Evolutionary conservation across 176 grass and related monocot species (phyloP).

Genomic region (Pharus latifolius): DNA sequence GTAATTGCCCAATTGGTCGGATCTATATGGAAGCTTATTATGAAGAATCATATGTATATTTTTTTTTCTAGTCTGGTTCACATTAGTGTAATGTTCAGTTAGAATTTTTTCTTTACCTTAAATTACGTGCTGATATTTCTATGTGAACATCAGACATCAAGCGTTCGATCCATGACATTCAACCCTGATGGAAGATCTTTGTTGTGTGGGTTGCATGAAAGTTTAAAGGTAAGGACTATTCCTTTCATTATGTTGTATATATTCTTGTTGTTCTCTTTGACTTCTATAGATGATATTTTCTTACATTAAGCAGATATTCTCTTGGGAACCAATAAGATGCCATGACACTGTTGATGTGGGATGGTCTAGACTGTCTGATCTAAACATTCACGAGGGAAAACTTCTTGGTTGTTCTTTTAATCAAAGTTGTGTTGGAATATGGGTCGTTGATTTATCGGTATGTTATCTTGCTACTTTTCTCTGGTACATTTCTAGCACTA

Average conservation of each 20-base stretch:
- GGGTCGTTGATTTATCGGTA: slow-evolving; percentile 95
- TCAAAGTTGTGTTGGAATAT: slow-evolving; percentile 99
- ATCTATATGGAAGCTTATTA: background rate
- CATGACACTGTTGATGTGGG: slow-evolving; percentile 93
- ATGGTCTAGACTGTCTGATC: slow-evolving; percentile 95
- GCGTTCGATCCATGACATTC: slow-evolving; percentile 95
- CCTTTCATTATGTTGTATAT: background rate
- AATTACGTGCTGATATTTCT: slow-evolving; percentile 2
- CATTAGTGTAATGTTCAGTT: background rate
- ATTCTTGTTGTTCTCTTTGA: background rate
- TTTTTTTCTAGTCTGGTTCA: background rate
- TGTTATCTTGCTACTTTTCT: background rate
- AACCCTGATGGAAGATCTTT: slow-evolving; percentile 94
- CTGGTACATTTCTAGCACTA: background rate
- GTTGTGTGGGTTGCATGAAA: slow-evolving; percentile 91
- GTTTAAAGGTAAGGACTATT: slow-evolving; percentile 58
- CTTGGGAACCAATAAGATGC: slow-evolving; percentile 94
- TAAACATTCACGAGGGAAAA: slow-evolving; percentile 96
- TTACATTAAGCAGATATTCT: slow-evolving; percentile 60
- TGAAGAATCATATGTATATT: background rate
- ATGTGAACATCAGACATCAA: slow-evolving; percentile 54
- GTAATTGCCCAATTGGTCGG: background rate
- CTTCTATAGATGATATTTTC: slow-evolving; percentile 20
- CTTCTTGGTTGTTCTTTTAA: slow-evolving; percentile 98
- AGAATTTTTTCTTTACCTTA: slow-evolving; percentile 2